Percentiles rank a stretch among this genome's conserved stretches.
phyloP scores from a whole-genome alignment of 192 early-diverging fungal genomes.

The Backusella australiensis region DNA sequence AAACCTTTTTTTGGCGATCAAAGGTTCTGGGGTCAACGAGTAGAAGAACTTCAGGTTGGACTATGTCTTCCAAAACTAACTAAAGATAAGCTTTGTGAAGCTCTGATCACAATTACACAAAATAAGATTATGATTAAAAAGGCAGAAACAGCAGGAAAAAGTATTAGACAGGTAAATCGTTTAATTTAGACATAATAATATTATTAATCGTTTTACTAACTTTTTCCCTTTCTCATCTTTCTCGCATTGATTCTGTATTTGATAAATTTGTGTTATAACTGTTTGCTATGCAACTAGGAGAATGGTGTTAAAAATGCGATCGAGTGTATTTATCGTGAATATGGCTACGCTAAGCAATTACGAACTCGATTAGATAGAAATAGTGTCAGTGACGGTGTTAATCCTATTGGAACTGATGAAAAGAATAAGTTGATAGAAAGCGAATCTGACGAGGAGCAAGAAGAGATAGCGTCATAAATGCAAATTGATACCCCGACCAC shows the following conservation, averaged over 20 bases:
- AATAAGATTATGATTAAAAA: conserved; percentile 51
- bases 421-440: background rate
- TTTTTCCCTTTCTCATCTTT: background rate
- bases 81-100: conserved; percentile 45
- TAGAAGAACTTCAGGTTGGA: conserved; percentile 63
- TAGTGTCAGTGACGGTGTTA: background rate
- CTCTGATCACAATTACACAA: conserved; percentile 47
- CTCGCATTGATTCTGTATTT: background rate
- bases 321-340: conserved; percentile 58
- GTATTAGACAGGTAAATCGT: conserved; percentile 38
- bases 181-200: background rate
- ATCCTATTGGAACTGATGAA: background rate
- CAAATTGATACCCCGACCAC: background rate
- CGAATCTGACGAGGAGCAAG: background rate
- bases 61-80: conserved; percentile 54
- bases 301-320: conserved; percentile 57
- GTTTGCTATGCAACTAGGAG: conserved; percentile 28
- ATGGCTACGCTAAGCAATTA: conserved; percentile 42
- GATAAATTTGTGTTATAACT: background rate
- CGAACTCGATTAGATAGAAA: background rate
- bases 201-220: background rate
- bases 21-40: conserved; percentile 66
- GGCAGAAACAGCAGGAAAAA: conserved; percentile 45
- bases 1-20: conserved; percentile 71
- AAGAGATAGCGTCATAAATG: background rate